Percentiles rank a stretch among this genome's conserved stretches.
Evolutionary conservation across 2,329 filamentous ascomycete species (phyloP).

Genomic region (Fusarium sterilihyphosum): DNA sequence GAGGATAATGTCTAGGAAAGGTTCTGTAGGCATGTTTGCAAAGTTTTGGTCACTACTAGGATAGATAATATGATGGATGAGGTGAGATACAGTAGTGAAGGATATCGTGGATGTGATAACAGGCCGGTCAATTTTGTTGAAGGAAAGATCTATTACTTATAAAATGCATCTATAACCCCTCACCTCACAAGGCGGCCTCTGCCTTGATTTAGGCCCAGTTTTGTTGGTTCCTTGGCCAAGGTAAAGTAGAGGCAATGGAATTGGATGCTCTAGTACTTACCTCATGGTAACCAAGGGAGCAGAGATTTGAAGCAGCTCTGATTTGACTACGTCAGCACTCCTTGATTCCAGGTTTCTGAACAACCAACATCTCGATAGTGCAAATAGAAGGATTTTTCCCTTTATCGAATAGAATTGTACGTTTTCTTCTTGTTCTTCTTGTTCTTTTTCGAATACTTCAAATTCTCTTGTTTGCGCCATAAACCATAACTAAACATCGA

Average conservation of each 20-base stretch:
- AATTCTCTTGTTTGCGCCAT: not conserved
- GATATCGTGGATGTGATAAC: not conserved
- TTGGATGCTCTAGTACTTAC: not conserved
- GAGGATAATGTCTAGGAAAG: conserved; percentile 67
- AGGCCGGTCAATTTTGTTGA: not conserved
- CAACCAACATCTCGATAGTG: not conserved
- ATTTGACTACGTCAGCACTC: conserved; percentile 22
- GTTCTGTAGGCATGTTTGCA: conserved; percentile 27
- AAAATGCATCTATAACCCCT: conserved; percentile 1
- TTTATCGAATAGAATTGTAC: not conserved
- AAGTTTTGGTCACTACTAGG: not conserved
- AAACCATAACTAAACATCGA: not conserved
- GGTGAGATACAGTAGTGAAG: not conserved
- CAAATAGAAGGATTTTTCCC: not conserved
- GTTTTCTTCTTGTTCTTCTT: not conserved
- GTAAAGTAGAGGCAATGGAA: not conserved
- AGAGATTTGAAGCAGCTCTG: not conserved
- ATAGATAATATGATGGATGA: not conserved
- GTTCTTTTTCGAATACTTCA: not conserved
- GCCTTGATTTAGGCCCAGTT: conserved; percentile 32
- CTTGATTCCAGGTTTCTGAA: conserved; percentile 15
- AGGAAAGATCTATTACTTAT: not conserved
- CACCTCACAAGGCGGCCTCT: not conserved
- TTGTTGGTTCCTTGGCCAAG: conserved; percentile 21
- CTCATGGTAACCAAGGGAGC: not conserved